A percentile compares a stretch with the other conserved stretches of the same genome.
phyloP scores from a whole-genome alignment of 352 stramenopile genomes.

The Aphanomyces invadans region DNA sequence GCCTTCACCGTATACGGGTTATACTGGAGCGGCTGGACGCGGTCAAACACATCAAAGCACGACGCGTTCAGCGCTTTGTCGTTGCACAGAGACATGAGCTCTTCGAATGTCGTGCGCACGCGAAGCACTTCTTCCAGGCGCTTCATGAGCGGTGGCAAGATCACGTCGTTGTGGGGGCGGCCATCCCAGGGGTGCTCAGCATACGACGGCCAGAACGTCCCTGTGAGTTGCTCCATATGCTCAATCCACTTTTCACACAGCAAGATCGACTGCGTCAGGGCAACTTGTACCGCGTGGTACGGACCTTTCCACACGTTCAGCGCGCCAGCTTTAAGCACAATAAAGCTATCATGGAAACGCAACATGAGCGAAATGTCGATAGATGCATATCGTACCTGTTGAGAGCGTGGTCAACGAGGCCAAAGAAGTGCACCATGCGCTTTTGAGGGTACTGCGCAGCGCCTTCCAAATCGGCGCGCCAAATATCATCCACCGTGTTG shows the following conservation, averaged over 20 bases:
- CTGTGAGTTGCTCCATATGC: slow-evolving; percentile 68
- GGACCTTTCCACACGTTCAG: slow-evolving; percentile 58
- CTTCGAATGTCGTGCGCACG: slow-evolving; percentile 81
- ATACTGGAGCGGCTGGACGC: slow-evolving; percentile 73
- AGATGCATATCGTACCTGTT: slow-evolving; percentile 41
- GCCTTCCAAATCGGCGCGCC: slow-evolving; percentile 58
- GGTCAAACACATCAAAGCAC: slow-evolving; percentile 67
- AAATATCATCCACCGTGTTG: slow-evolving; percentile 85
- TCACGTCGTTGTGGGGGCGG: slow-evolving; percentile 31
- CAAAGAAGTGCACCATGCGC: slow-evolving; percentile 84
- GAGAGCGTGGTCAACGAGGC: slow-evolving; percentile 68
- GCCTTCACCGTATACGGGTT: slow-evolving; percentile 85
- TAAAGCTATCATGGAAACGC: slow-evolving; percentile 37
- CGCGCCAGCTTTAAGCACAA: slow-evolving; percentile 42
- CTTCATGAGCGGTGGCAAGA: slow-evolving; percentile 39
- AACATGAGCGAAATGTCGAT: no score
- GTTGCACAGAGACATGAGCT: slow-evolving; percentile 55
- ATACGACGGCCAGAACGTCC: slow-evolving; percentile 64
- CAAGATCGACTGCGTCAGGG: slow-evolving; percentile 49
- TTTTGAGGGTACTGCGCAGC: slow-evolving; percentile 72
- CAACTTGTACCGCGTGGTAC: slow-evolving; percentile 49
- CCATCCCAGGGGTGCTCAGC: slow-evolving; percentile 78
- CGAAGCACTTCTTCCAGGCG: slow-evolving; percentile 77
- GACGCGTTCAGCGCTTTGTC: slow-evolving; percentile 36
- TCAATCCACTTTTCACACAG: slow-evolving; percentile 82